These are phyloP conservation scores for Lachnum nothofagi DNA, from an alignment of 2,329 filamentous ascomycete species.

Conservation along the genomic window DNA sequence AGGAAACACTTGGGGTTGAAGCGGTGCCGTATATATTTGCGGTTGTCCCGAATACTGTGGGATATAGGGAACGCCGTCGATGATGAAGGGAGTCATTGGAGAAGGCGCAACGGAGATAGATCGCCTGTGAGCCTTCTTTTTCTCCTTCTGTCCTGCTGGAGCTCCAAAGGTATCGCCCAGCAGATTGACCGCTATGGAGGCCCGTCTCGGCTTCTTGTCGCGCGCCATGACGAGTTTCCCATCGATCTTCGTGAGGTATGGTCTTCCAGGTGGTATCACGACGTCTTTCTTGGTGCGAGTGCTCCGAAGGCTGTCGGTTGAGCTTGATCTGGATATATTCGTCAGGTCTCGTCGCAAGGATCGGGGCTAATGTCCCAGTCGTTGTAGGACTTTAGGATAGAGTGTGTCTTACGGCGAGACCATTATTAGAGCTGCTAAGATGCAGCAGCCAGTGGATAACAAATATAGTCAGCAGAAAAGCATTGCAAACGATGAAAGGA, in stretches of 20 bases:
- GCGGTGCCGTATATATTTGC: slow-evolving; percentile 7
- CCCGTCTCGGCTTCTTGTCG: slow-evolving; percentile 18
- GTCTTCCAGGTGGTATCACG: slow-evolving; percentile 20
- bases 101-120: background rate
- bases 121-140: background rate
- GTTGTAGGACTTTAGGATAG: too few species aligned
- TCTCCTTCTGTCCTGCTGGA: slow-evolving; percentile 4
- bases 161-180: slow-evolving; percentile 22
- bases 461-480: too few species aligned
- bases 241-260: slow-evolving; percentile 30
- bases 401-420: too few species aligned
- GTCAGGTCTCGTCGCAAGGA: too few species aligned
- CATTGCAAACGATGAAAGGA: too few species aligned
- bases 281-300: background rate
- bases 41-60: slow-evolving; percentile 15
- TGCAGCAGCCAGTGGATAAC: too few species aligned
- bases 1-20: slow-evolving; percentile 13
- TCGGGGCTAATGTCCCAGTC: too few species aligned
- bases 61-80: slow-evolving; percentile 14
- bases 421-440: too few species aligned
- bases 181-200: slow-evolving; percentile 15
- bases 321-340: background rate
- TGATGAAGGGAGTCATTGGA: slow-evolving; percentile 6
- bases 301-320: background rate
- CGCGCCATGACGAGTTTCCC: slow-evolving; percentile 30